A percentile compares a stretch with the other conserved stretches of the same genome.
These are phyloP conservation scores for Paradendryphiella salina DNA, from an alignment of 2,329 filamentous ascomycete genomes.

Conservation along the genomic window DNA sequence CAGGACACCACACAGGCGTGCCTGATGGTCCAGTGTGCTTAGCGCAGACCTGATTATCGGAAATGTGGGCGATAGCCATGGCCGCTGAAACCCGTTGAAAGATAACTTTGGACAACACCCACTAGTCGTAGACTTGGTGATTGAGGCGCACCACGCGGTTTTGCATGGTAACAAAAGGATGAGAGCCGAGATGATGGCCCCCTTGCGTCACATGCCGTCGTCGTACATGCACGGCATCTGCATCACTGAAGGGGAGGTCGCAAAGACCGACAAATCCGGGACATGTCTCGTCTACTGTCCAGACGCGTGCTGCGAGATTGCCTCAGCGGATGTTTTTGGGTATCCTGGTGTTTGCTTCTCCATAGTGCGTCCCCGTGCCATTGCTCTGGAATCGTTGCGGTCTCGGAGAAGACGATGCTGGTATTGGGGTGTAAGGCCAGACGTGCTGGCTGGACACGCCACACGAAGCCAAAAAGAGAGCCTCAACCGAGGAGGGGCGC, in stretches of 20 bases:
- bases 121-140: constrained; percentile 17
- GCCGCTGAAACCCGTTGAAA: constrained; percentile 13
- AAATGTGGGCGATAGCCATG: constrained; percentile 16
- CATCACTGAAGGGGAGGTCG: constrained; percentile 14
- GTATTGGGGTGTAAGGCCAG: constrained; percentile 23
- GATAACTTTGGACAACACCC: constrained; percentile 22
- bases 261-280: constrained; percentile 2
- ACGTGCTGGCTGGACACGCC: constrained; percentile 32
- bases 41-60: constrained; percentile 35
- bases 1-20: constrained; percentile 21
- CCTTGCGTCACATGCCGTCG: constrained; percentile 12
- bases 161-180: constrained; percentile 16
- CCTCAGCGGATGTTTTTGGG: not conserved
- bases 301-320: too few species aligned
- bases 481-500: constrained; percentile 43
- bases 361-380: constrained; percentile 5
- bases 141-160: constrained; percentile 18
- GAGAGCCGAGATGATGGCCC: constrained; percentile 16
- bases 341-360: not conserved
- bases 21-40: constrained; percentile 14
- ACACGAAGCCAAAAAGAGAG: constrained; percentile 34
- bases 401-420: constrained; percentile 36
- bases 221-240: constrained; percentile 17
- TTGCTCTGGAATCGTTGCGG: constrained; percentile 1
- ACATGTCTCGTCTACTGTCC: not conserved